Conservation (phyloP, 352 stramenopile species). For the Elongisporangium anandrum region DNA sequence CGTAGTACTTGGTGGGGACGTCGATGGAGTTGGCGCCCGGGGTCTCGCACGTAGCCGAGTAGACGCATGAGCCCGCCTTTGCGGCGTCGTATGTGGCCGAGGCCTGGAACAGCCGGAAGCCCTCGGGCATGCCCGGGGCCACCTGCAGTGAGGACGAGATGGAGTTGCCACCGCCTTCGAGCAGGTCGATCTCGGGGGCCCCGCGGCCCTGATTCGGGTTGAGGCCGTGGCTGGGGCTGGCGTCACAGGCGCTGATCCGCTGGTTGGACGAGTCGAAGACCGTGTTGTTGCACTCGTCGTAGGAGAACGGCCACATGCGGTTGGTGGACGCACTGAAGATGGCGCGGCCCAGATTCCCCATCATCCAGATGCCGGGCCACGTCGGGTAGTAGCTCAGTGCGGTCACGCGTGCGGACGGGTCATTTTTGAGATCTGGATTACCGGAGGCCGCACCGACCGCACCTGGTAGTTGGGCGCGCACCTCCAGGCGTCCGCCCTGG, state of each 20-base stretch:
- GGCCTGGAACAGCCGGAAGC: constrained; percentile 55
- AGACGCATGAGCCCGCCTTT: constrained; percentile 37
- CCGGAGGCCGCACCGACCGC: constrained; percentile 48
- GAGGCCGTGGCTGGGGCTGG: constrained; percentile 85
- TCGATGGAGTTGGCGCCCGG: constrained; percentile 46
- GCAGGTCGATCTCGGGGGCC: constrained; percentile 92
- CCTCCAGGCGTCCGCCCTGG: constrained; percentile 89
- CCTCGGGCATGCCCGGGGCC: constrained; percentile 51
- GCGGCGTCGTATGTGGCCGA: constrained; percentile 14
- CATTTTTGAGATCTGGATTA: constrained; percentile 35
- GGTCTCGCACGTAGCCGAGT: constrained; percentile 44
- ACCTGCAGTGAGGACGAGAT: constrained; percentile 92
- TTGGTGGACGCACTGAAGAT: constrained; percentile 90
- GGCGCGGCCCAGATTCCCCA: constrained; percentile 90
- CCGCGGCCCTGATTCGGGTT: constrained; percentile 79
- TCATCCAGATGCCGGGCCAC: constrained; percentile 93
- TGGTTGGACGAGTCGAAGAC: constrained; percentile 34
- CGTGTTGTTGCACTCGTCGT: constrained; percentile 80
- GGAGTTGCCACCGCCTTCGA: constrained; percentile 79
- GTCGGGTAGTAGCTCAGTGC: constrained; percentile 60
- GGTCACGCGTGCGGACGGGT: constrained; percentile 28
- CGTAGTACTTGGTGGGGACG: constrained; percentile 32
- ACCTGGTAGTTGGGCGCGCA: constrained; percentile 86
- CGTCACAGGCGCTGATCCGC: constrained; percentile 77
- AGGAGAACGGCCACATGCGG: constrained; percentile 94